Percentiles rank a stretch among this genome's conserved stretches.
phyloP scores from a whole-genome alignment of 495 filamentous ascomycete genomes.

The Halenospora varia region DNA sequence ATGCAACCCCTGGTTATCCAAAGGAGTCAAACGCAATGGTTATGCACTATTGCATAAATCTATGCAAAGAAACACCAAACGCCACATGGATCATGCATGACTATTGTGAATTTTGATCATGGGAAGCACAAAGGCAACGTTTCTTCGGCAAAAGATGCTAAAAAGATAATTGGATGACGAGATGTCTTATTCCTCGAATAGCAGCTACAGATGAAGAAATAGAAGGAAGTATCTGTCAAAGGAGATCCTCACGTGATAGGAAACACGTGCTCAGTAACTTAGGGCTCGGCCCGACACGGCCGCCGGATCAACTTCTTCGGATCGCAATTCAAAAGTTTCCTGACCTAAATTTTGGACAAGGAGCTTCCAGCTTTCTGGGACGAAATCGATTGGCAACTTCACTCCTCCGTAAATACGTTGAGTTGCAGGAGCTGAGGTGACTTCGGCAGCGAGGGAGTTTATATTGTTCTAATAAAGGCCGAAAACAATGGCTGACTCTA shows the following conservation, averaged over 20 bases:
- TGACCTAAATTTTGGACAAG: background rate
- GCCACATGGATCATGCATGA: background rate
- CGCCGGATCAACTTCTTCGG: background rate
- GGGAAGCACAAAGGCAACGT: background rate
- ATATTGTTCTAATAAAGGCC: background rate
- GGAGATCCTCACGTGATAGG: too few relatives aligned
- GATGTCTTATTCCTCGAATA: too few relatives aligned
- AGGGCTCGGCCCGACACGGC: too few relatives aligned
- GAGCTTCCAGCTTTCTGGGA: background rate
- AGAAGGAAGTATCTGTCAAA: too few relatives aligned
- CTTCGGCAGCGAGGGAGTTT: background rate
- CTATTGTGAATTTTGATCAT: background rate
- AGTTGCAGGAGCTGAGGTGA: background rate
- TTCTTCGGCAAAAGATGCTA: background rate
- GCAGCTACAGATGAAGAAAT: too few relatives aligned
- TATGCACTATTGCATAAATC: background rate
- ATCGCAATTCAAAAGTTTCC: background rate
- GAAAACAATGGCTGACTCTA: slow-evolving; percentile 20
- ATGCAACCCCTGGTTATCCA: background rate
- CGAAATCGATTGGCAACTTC: background rate
- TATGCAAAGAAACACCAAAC: background rate
- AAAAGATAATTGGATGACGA: too few relatives aligned
- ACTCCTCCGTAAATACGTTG: background rate
- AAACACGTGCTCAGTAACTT: too few relatives aligned
- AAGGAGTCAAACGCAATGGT: background rate